Percentiles rank a stretch among this genome's conserved stretches.
Evolutionary conservation across 2,329 filamentous ascomycete species (phyloP).

Genomic region (Leptoxyphium fumago): DNA sequence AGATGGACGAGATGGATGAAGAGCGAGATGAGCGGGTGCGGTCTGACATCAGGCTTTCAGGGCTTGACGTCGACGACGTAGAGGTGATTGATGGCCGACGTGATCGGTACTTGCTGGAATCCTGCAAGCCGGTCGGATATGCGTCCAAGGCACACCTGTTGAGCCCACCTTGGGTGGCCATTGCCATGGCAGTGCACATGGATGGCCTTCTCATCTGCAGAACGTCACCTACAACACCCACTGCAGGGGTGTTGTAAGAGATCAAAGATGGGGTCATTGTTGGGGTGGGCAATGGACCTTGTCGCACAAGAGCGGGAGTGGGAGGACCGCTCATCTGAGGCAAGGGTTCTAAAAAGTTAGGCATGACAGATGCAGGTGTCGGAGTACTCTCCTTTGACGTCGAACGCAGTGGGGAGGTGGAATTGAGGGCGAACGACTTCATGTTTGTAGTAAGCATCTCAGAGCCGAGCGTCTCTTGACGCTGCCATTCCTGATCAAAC

Average conservation of each 20-base stretch:
- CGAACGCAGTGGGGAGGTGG: slow-evolving; percentile 7
- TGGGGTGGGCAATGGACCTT: slow-evolving; percentile 46
- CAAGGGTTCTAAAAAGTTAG: slow-evolving; percentile 5
- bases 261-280: slow-evolving; percentile 43
- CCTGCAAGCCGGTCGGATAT: slow-evolving; percentile 23
- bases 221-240: slow-evolving; percentile 37
- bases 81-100: slow-evolving; percentile 35
- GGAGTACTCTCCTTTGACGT: slow-evolving; percentile 29
- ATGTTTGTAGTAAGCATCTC: slow-evolving; percentile 4
- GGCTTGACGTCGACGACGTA: slow-evolving; percentile 38
- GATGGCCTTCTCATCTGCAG: slow-evolving; percentile 29
- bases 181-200: slow-evolving; percentile 44
- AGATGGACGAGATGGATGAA: slow-evolving; percentile 40
- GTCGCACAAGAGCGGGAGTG: slow-evolving; percentile 40
- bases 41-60: slow-evolving; percentile 51
- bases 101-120: slow-evolving; percentile 32
- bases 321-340: slow-evolving; percentile 22
- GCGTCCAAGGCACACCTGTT: slow-evolving; percentile 41
- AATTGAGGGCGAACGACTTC: slow-evolving; percentile 8
- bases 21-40: slow-evolving; percentile 39
- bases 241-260: slow-evolving; percentile 44
- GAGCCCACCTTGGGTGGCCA: slow-evolving; percentile 39
- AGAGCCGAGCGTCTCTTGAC: background rate
- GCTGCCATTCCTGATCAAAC: background rate
- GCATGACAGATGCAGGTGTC: slow-evolving; percentile 23